phyloP scores from a whole-genome alignment of 805 yeast genomes.

The Phaffomyces antillensis region DNA sequence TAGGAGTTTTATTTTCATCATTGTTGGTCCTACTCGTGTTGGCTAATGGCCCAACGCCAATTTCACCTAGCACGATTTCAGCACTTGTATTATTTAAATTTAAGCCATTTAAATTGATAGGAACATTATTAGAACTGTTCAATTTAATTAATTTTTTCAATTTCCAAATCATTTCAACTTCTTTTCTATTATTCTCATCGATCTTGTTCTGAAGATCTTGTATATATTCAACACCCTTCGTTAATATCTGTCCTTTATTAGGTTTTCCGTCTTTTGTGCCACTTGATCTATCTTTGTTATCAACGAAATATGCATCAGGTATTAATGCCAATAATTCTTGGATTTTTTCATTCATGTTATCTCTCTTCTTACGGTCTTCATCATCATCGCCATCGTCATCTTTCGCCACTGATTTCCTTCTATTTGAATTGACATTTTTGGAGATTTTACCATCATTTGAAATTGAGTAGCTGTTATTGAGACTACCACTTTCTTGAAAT shows the following conservation, averaged over 20 bases:
- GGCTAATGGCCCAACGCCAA: slow-evolving; percentile 79
- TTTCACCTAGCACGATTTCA: slow-evolving; percentile 63
- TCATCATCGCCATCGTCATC: slow-evolving; percentile 22
- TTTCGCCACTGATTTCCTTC: slow-evolving; percentile 16
- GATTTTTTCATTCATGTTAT: slow-evolving; percentile 51
- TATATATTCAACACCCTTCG: slow-evolving; percentile 70
- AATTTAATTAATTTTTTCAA: slow-evolving; percentile 46
- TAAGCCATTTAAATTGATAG: slow-evolving; percentile 25
- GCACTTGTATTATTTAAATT: slow-evolving; percentile 66
- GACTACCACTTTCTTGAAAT: slow-evolving; percentile 13
- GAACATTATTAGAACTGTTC: slow-evolving; percentile 23
- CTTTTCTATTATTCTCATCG: slow-evolving; percentile 72
- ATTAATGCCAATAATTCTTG: slow-evolving; percentile 42
- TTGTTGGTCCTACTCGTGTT: slow-evolving; percentile 28
- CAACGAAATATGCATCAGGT: slow-evolving; percentile 39
- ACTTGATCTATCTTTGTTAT: slow-evolving; percentile 35
- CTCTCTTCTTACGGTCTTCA: slow-evolving; percentile 43
- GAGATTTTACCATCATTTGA: slow-evolving; percentile 18
- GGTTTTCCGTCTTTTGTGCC: slow-evolving; percentile 84
- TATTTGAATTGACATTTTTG: slow-evolving; percentile 9
- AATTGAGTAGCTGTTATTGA: not conserved
- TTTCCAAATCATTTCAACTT: slow-evolving; percentile 62
- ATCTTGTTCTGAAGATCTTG: slow-evolving; percentile 60
- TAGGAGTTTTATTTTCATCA: slow-evolving; percentile 14
- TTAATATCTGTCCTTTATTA: slow-evolving; percentile 73